Evolutionary conservation across 768 basidiomycete genomes (phyloP).

Genomic region (Pulveroboletus ravenelii): DNA sequence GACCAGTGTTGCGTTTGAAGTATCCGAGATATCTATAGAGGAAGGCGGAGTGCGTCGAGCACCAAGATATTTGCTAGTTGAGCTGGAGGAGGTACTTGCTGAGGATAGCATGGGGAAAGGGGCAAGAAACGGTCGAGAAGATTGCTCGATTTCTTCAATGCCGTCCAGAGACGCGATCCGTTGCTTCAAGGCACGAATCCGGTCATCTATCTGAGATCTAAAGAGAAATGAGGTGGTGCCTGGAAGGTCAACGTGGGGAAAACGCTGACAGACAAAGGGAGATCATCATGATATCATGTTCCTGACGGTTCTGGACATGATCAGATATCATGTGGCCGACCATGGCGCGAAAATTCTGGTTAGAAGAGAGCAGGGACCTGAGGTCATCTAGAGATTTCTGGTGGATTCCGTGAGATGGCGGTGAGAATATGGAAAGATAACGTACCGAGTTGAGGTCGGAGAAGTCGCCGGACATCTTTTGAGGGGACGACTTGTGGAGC

Average conservation of each 20-base stretch:
- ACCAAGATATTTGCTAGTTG: background rate
- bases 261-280: slow-evolving; percentile 37
- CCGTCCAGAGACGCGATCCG: slow-evolving; percentile 24
- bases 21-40: slow-evolving; percentile 15
- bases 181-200: slow-evolving; percentile 37
- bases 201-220: slow-evolving; percentile 35
- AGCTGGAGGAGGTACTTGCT: background rate
- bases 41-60: slow-evolving; percentile 9
- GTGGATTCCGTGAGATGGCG: background rate
- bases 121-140: background rate
- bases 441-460: slow-evolving; percentile 19
- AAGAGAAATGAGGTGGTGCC: background rate
- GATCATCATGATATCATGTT: slow-evolving; percentile 38
- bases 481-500: slow-evolving; percentile 6
- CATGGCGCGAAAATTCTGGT: slow-evolving; percentile 13
- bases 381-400: slow-evolving; percentile 31
- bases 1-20: slow-evolving; percentile 12
- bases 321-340: slow-evolving; percentile 24
- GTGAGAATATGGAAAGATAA: background rate
- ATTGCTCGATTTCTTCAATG: background rate
- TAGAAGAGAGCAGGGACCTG: slow-evolving; percentile 19
- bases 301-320: slow-evolving; percentile 18
- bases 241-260: background rate
- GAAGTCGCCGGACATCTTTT: slow-evolving; percentile 2
- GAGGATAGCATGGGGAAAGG: slow-evolving; percentile 3